These are phyloP conservation scores for Trichoderma reesei DNA, from an alignment of 495 filamentous ascomycete species.

Conservation along the genomic window DNA sequence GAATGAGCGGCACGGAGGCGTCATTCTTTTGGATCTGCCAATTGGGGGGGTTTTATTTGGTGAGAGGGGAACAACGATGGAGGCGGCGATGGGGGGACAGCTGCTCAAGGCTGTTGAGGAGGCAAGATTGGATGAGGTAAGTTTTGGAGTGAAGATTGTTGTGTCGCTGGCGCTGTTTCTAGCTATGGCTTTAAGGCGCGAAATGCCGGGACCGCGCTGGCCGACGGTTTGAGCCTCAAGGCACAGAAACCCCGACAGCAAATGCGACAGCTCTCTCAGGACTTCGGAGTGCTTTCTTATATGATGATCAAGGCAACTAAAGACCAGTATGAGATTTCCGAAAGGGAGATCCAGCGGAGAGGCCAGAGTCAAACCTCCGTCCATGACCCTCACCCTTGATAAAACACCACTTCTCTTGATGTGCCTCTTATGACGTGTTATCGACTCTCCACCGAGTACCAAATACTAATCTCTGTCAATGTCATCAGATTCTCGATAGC, in stretches of 20 bases:
- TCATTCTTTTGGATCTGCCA: slow-evolving; percentile 33
- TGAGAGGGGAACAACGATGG: slow-evolving; percentile 19
- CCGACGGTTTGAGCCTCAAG: background rate
- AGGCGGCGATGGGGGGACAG: slow-evolving; percentile 46
- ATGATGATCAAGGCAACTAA: too few species aligned
- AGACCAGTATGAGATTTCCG: too few species aligned
- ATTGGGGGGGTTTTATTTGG: background rate
- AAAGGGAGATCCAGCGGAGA: too few species aligned
- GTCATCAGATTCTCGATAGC: slow-evolving; percentile 29
- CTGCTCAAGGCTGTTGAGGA: slow-evolving; percentile 43
- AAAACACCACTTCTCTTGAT: background rate
- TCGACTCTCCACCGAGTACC: too few species aligned
- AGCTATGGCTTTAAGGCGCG: background rate
- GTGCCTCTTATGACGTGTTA: background rate
- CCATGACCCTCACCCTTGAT: background rate
- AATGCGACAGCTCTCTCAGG: too few species aligned
- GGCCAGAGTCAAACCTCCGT: too few species aligned
- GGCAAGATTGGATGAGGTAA: slow-evolving; percentile 30
- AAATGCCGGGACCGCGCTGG: background rate
- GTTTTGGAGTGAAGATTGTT: slow-evolving; percentile 16
- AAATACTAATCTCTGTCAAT: background rate
- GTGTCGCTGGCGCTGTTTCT: background rate
- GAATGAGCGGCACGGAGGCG: slow-evolving; percentile 50
- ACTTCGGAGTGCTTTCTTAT: too few species aligned
- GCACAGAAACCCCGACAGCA: background rate